These are phyloP conservation scores for Wallemia mellicola DNA, from an alignment of 1,284 basidiomycete genomes.

Conservation along the genomic window DNA sequence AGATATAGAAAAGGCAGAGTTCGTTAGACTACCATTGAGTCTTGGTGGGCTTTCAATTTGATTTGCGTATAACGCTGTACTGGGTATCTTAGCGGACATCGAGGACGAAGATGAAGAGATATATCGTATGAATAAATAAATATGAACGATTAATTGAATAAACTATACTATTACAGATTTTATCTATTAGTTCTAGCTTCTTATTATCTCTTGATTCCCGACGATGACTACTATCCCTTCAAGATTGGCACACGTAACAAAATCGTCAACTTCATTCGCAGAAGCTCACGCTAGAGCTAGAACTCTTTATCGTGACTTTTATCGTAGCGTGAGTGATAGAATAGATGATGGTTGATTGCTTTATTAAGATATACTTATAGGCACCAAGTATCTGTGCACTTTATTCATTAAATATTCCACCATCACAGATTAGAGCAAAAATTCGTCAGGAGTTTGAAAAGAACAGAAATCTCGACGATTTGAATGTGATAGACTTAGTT, in stretches of 20 bases:
- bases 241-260: conserved; percentile 44
- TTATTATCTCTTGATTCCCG: neutral
- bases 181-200: neutral
- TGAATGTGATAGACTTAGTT: conserved; percentile 57
- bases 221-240: conserved; percentile 64
- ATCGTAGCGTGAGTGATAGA: conserved; percentile 28
- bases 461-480: conserved; percentile 53
- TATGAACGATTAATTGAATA: no score
- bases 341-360: no score
- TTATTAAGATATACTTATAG: no score
- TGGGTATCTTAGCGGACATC: neutral
- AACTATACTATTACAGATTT: no score
- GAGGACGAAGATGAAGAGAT: neutral
- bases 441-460: conserved; percentile 68
- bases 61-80: neutral
- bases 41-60: neutral
- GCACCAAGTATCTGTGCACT: conserved; percentile 64
- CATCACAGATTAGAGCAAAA: conserved; percentile 47
- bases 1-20: conserved; percentile 44
- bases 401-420: conserved; percentile 57
- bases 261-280: conserved; percentile 26
- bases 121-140: no score
- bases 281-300: conserved; percentile 42
- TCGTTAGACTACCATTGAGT: conserved; percentile 23
- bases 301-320: conserved; percentile 70